These are phyloP conservation scores for Aspergillus sp. DNA, from an alignment of 2,329 filamentous ascomycete species.

Conservation along the genomic window DNA sequence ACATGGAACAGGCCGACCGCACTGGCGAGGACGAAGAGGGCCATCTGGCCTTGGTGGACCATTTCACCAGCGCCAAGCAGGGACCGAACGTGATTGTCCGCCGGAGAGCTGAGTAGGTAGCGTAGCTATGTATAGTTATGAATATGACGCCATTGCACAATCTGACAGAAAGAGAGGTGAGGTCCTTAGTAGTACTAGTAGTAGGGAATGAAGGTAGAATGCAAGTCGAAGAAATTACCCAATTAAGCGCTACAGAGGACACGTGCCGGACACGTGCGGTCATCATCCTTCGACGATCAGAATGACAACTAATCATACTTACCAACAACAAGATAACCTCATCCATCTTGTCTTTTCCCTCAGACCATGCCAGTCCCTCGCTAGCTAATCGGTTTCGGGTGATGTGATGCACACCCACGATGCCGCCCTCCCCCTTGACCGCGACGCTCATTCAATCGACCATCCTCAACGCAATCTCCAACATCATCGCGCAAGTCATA, in stretches of 20 bases:
- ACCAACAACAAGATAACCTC: too few relatives aligned
- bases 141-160: not conserved
- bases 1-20: conserved; percentile 35
- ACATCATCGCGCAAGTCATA: conserved; percentile 38
- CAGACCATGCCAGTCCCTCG: not conserved
- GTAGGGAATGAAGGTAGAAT: too few relatives aligned
- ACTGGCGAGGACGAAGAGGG: conserved; percentile 34
- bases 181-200: too few relatives aligned
- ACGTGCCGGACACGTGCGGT: conserved; percentile 3
- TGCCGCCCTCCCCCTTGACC: conserved; percentile 30
- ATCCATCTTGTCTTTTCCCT: too few relatives aligned
- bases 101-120: not conserved
- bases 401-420: conserved; percentile 2
- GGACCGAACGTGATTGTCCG: conserved; percentile 34
- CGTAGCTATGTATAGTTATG: not conserved
- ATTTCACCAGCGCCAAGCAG: conserved; percentile 38
- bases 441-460: conserved; percentile 38
- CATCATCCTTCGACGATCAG: not conserved
- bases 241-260: not conserved
- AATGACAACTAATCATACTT: not conserved
- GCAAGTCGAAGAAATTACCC: not conserved
- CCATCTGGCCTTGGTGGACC: conserved; percentile 37
- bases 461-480: conserved; percentile 37
- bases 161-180: too few relatives aligned
- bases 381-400: not conserved